Evolutionary conservation across 768 basidiomycete species (phyloP), one percentile per base, ranked within the genome.

Genomic region (Filobasidium wieringae): DNA sequence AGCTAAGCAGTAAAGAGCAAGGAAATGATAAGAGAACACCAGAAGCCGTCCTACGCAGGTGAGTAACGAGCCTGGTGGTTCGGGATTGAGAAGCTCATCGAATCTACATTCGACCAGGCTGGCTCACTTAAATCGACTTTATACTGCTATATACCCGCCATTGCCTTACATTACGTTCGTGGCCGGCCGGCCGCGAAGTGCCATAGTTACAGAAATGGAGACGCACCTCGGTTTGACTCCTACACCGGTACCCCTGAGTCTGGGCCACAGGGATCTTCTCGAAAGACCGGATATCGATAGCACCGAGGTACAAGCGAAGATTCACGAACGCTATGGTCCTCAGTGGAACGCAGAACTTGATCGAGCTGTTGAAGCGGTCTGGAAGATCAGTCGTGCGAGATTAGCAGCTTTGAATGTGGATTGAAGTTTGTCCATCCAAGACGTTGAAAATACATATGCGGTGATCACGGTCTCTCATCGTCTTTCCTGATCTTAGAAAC

Each of bases 101-200:
- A n/a, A 11, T 52, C 9, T 19, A 32, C 30, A 5, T 30, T 22
- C 2, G 8, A 5, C 4, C 41, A 72, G 71, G 8, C 79, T 95
- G 17, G 79, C 71, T 31, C 80, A 86, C 63, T 79, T 93, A 51
- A 95, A 95, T 64, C 78, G 76, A 11, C 80, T 81, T 62, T 93
- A 92, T 67, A 87, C 91, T 69, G 75, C 68, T 29, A 75, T 75
- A 53, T 93, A 84, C 66, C 82, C 85, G 0, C 83, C 85, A 2
- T 70, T 95, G 62, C 79, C 86, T 19, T 93, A 89, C 68, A 87
- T 95, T 74, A 91, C 88, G 5, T 95, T 91, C 67, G 91, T 93
- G 37, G 88, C 90, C 66, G 87, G 88, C 32, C 80, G 90, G 58
- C 80, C 80, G 60, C 78, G 89, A 36, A 79, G 79, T 32, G 79